Conservation (phyloP, 2,329 filamentous ascomycete species). For the Ilyonectria robusta region DNA sequence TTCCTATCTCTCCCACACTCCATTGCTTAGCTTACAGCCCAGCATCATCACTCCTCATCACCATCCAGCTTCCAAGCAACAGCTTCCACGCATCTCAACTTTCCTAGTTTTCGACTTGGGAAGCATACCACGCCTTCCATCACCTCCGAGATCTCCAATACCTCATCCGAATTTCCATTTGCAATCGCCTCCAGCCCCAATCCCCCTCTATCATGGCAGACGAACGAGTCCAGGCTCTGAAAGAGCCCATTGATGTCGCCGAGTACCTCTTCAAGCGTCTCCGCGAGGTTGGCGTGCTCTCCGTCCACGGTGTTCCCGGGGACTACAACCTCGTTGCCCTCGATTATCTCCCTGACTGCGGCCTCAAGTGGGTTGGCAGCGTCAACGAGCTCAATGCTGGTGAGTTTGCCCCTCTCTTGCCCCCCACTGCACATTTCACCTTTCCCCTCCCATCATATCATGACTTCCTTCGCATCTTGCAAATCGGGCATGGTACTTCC, state of each 20-base stretch:
- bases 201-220: slow-evolving; percentile 15
- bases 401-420: slow-evolving; percentile 51
- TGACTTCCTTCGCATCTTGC: slow-evolving; percentile 29
- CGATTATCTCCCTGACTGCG: slow-evolving; percentile 73
- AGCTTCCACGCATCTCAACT: not conserved
- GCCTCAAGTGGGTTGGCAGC: slow-evolving; percentile 76
- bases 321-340: slow-evolving; percentile 81
- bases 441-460: slow-evolving; percentile 21
- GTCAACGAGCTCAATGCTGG: slow-evolving; percentile 82
- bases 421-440: slow-evolving; percentile 1
- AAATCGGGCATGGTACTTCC: slow-evolving; percentile 3
- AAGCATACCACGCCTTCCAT: not conserved
- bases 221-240: slow-evolving; percentile 51
- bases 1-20: slow-evolving; percentile 39
- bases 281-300: slow-evolving; percentile 74
- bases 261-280: slow-evolving; percentile 78
- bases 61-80: slow-evolving; percentile 12
- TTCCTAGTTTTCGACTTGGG: not conserved
- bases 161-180: not conserved
- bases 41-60: slow-evolving; percentile 15
- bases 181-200: slow-evolving; percentile 1
- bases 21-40: slow-evolving; percentile 25
- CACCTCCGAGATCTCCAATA: not conserved
- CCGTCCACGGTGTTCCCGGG: slow-evolving; percentile 78
- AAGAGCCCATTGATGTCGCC: slow-evolving; percentile 71